Base-by-base conservation (phyloP, 805 yeast genomes). In the Diddensiella transvaalensis region DNA sequence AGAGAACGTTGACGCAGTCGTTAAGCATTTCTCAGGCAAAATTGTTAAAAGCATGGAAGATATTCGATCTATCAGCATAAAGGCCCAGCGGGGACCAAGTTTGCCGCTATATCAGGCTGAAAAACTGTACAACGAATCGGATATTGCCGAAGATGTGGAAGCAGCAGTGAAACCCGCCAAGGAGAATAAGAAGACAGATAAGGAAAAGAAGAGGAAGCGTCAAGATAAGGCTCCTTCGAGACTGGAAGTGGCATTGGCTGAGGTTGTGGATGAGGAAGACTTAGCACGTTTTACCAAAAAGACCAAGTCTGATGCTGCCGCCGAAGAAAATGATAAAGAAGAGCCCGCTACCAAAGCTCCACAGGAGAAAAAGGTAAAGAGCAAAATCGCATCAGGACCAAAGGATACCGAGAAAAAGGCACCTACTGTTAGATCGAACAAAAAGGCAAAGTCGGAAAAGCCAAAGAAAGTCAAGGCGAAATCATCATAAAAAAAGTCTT, bases 71-170 rank as follows among this genome's bases (percentile, higher is more conserved):
- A 40, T 75, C 79, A 62, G 84, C 80, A 67, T 77, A 78, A 88
- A 88, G 70, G 75, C 91, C 10, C 70, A 73, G 49, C 66, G 68
- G 37, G 87, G 96, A 18, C 96, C 96, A 18, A 78, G 90, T 5
- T 72, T 93, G 59, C 98, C 99, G 40, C 72, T 93, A 51, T 93
- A 73, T 68, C 79, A 82, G 61, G 73, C 84, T 40, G 83, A 84
- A 24, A 74, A 73, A 54, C 62, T 83, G 44, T 64, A 58, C 54
- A 47, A 51, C 23, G 82, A 77, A 21, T 70, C 68, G 36, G 87
- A 82, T 59, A 67, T 78, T 36, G 64, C 68, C 5, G 58, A 62
- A 40, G 68, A 68, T 24, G 69, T 65, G 37, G 68, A 53, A 38
- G 71, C 66, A 42, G 68, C 42, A 40, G 55, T 47, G 47, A 62